Percentiles rank a stretch among this genome's conserved stretches.
These are phyloP conservation scores for Prunus mira DNA, from an alignment of 306 rosid species.

Conservation along the genomic window DNA sequence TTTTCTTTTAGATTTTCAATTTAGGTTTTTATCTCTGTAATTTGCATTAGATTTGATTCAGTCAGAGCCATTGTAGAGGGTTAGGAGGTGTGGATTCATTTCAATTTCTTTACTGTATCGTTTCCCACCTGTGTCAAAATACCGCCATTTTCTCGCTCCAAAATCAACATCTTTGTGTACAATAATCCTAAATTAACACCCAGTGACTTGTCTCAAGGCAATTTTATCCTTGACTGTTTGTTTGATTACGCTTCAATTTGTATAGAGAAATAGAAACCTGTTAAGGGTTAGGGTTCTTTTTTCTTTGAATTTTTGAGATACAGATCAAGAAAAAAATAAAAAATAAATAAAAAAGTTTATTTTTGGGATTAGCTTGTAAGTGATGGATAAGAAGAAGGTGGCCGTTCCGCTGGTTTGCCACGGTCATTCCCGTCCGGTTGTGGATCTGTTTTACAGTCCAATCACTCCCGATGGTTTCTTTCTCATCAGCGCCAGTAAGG, in stretches of 20 bases:
- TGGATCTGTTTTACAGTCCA: constrained; percentile 90
- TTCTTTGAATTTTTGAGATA: constrained; percentile 5
- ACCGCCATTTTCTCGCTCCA: constrained; percentile 45
- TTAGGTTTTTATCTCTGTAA: constrained; percentile 14
- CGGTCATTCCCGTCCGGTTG: constrained; percentile 95
- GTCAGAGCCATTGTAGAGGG: constrained; percentile 54
- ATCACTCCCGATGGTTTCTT: constrained; percentile 88
- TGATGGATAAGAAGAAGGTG: constrained; percentile 83
- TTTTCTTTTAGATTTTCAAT: constrained; percentile 7
- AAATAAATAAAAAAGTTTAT: not conserved
- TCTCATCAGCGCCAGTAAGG: constrained; percentile 98
- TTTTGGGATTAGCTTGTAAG: constrained; percentile 12
- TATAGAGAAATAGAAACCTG: not conserved
- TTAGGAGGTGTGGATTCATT: constrained; percentile 69
- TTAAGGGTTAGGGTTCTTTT: constrained; percentile 43
- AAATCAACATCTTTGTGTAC: not conserved
- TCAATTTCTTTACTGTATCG: constrained; percentile 15
- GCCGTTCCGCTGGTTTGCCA: constrained; percentile 85
- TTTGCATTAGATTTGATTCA: constrained; percentile 30
- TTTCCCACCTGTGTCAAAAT: constrained; percentile 47
- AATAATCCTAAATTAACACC: constrained; percentile 2
- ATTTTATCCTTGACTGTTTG: not conserved
- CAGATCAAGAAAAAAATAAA: constrained; percentile 18
- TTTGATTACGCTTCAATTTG: not conserved
- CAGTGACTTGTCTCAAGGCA: not conserved